phyloP scores from a whole-genome alignment of 1,284 basidiomycete genomes.

The Porodaedalea pini region DNA sequence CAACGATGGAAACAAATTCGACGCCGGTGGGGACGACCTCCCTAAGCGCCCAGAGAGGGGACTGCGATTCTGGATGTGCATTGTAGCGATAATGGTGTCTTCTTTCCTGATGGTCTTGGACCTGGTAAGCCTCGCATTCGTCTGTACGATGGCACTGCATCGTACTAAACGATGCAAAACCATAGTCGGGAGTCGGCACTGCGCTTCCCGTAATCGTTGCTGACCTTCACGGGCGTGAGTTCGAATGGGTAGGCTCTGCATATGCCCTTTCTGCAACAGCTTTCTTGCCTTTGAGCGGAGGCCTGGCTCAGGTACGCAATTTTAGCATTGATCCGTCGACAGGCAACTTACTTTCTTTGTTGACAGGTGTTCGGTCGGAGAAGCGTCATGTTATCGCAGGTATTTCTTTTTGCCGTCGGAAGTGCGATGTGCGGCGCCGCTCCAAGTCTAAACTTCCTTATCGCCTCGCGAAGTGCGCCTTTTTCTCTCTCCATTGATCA shows the following conservation, averaged over 20 bases:
- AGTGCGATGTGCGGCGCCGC: slow-evolving; percentile 40
- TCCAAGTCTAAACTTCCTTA: slow-evolving; percentile 41
- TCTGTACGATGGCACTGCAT: too few species aligned
- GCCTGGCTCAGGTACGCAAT: slow-evolving; percentile 22
- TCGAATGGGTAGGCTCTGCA: slow-evolving; percentile 29
- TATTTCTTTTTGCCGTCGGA: slow-evolving; percentile 37
- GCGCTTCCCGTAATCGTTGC: slow-evolving; percentile 26
- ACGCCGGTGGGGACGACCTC: too few species aligned
- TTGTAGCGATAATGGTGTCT: slow-evolving; percentile 12
- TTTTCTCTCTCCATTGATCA: neutral
- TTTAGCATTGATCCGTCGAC: neutral
- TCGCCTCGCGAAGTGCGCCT: slow-evolving; percentile 34
- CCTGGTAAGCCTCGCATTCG: slow-evolving; percentile 12
- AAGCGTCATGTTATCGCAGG: slow-evolving; percentile 32
- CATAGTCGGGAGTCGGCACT: slow-evolving; percentile 16
- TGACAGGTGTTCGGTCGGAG: slow-evolving; percentile 33
- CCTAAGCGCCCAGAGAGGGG: too few species aligned
- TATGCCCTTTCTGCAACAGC: slow-evolving; percentile 27
- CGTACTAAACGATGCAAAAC: neutral
- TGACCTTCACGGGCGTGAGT: slow-evolving; percentile 26
- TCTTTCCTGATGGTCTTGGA: slow-evolving; percentile 19
- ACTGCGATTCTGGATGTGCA: too few species aligned
- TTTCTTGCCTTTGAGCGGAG: slow-evolving; percentile 25
- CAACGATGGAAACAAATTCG: too few species aligned
- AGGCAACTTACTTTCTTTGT: neutral